Evolutionary conservation across 441 rosid species (phyloP), one percentile per base, ranked within the genome.

Genomic region (Pelargonium cotyledonis): DNA sequence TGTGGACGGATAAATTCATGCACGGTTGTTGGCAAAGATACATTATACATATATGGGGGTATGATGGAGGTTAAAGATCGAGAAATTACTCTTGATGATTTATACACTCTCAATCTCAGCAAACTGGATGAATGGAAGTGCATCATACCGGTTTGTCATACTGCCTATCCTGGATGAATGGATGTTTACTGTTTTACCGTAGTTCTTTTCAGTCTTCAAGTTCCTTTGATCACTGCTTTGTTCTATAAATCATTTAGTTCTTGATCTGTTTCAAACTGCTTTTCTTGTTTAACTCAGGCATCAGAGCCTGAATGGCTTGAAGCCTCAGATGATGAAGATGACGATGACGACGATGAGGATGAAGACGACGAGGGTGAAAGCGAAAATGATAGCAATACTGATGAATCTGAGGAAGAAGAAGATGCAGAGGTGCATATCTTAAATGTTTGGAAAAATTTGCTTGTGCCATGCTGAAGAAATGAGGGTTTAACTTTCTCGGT

Each of bases 71-170:
- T 86, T 44, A 91, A 85, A 72, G 97, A 94, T 73, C 87, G 4
- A 76, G 97, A 94, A 79, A 78, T 94, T 76, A 88, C 94, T 12
- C 97, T 91, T 78, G 99, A 91, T 68, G 99, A 94, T 83, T 72
- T 94, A 81, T 89, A 86, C 80, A 89, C 90, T 38, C 99, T 91
- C 72, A 94, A 89, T 82, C 95, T 94, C 71, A 86, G 94, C 85
- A 94, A 94, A 81, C 97, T 89, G 70, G 97, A 95, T 6, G 99
- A 91, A 71, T 94, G 99, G 97, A 94, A 94, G 81, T 91, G 97
- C 84, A 83, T 95, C 76, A 88, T 91, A 75, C 91, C 83, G 96
- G 99, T 94, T 81, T 76, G 96, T 85, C 63, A 53, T n/a, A 77
- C 41, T 77, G 72, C 76, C 70, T 9, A 76, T 72, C 65, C 70